phyloP scores from a whole-genome alignment of 129 eudicot species.

The Kitagawia praeruptora region DNA sequence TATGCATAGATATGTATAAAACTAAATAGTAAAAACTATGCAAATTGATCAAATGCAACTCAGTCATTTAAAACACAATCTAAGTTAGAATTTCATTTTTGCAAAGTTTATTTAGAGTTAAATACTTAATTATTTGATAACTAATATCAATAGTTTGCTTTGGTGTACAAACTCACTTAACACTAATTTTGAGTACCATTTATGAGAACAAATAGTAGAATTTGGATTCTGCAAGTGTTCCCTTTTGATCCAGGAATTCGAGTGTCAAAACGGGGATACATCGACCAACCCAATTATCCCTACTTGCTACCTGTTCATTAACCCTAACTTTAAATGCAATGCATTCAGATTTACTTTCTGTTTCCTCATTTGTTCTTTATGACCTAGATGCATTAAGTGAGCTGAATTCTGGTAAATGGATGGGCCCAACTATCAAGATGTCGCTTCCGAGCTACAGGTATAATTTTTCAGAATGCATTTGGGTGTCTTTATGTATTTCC shows the following conservation, averaged over 20 bases:
- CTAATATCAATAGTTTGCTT: background rate
- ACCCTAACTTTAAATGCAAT: background rate
- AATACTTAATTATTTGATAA: background rate
- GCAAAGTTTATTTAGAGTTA: background rate
- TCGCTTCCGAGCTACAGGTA: conserved; percentile 97
- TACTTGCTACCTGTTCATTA: background rate
- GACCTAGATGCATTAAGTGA: conserved; percentile 28
- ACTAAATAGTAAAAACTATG: background rate
- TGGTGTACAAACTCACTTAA: background rate
- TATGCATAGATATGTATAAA: background rate
- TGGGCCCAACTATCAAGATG: conserved; percentile 61
- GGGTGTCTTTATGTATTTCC: background rate
- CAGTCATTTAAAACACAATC: background rate
- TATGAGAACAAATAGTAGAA: too few species aligned
- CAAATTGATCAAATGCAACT: background rate
- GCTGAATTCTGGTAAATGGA: conserved; percentile 44
- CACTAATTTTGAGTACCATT: background rate
- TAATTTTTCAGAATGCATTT: background rate
- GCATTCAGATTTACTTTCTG: background rate
- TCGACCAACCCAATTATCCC: background rate
- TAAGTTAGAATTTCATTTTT: background rate
- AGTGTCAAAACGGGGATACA: background rate
- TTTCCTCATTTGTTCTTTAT: background rate
- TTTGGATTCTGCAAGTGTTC: too few species aligned
- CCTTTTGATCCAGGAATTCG: background rate